These are phyloP conservation scores for Backusella tuberculispora DNA, from an alignment of 192 early-diverging fungal genomes.

Conservation along the genomic window DNA sequence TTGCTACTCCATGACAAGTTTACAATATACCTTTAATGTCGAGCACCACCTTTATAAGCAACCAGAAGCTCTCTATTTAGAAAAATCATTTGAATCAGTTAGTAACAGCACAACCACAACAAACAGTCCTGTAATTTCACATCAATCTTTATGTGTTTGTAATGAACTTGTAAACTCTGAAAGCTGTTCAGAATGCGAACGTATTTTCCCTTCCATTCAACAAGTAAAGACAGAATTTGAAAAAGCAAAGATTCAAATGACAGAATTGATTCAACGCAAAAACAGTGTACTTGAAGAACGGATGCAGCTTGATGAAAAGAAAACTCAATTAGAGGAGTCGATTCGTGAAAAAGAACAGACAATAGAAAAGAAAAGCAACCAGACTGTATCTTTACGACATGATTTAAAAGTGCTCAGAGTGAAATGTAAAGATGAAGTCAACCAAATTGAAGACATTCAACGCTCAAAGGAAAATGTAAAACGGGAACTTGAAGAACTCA, in stretches of 20 bases:
- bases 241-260: background rate
- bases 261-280: background rate
- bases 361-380: conserved; percentile 67
- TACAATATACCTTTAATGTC: conserved; percentile 18
- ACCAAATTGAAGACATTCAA: conserved; percentile 80
- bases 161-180: conserved; percentile 16
- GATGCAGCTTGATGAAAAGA: conserved; percentile 59
- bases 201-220: background rate
- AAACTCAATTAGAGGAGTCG: conserved; percentile 50
- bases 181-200: conserved; percentile 15
- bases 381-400: conserved; percentile 60
- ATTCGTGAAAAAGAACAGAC: conserved; percentile 68
- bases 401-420: conserved; percentile 70
- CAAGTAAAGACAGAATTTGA: conserved; percentile 11
- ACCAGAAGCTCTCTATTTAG: conserved; percentile 1
- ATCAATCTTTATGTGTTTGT: conserved; percentile 17
- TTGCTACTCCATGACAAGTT: background rate
- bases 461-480: conserved; percentile 85
- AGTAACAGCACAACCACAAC: conserved; percentile 18
- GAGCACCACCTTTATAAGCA: background rate
- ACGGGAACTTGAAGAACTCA: conserved; percentile 90
- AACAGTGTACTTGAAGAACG: background rate
- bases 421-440: conserved; percentile 79
- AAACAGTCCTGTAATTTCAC: conserved; percentile 23
- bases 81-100: background rate